A percentile compares a stretch with the other conserved stretches of the same genome.
These are phyloP conservation scores for Leptodontidium sp. DNA, from an alignment of 2,329 filamentous ascomycete genomes.

Conservation along the genomic window DNA sequence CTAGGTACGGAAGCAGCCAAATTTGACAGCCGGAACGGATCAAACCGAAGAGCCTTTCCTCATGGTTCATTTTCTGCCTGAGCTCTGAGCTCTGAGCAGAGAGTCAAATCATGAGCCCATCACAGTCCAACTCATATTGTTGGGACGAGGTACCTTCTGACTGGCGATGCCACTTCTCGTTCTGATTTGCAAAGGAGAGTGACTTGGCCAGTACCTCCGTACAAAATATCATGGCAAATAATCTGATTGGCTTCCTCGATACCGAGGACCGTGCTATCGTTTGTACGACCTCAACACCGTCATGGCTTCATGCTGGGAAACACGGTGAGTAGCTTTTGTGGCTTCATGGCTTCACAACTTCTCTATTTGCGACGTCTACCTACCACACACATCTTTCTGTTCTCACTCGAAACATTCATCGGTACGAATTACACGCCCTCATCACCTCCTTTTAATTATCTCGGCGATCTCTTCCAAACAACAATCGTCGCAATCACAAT, in stretches of 20 bases:
- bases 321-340: neutral
- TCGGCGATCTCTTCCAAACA: neutral
- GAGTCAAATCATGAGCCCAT: too few relatives aligned
- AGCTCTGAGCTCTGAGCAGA: too few relatives aligned
- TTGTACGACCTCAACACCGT: neutral
- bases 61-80: neutral
- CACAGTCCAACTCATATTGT: too few relatives aligned
- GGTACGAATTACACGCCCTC: too few relatives aligned
- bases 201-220: too few relatives aligned
- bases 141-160: too few relatives aligned
- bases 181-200: too few relatives aligned
- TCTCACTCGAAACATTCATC: neutral
- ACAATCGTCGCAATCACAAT: neutral
- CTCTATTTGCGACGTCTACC: neutral
- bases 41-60: neutral
- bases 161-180: too few relatives aligned
- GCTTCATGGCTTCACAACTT: neutral
- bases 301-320: neutral
- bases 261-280: neutral
- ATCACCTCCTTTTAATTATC: too few relatives aligned
- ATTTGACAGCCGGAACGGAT: neutral
- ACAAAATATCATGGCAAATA: too few relatives aligned
- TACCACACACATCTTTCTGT: neutral
- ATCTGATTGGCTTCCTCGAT: neutral
- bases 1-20: neutral